Evolutionary conservation across 2,329 filamentous ascomycete species (phyloP).

Genomic region (Aspergillus vadensis): DNA sequence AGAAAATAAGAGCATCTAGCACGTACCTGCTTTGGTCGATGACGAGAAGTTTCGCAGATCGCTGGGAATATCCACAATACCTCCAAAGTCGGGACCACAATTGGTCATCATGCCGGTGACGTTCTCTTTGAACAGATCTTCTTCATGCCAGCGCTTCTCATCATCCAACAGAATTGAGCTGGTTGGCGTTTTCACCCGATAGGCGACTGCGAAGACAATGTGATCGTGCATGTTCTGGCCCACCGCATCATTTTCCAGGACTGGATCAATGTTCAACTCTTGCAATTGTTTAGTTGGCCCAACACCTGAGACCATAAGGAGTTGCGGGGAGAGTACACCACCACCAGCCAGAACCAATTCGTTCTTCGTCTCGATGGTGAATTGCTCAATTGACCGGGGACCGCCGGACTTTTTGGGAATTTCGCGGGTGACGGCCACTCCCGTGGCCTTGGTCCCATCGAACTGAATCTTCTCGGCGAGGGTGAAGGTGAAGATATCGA

Average conservation of each 20-base stretch:
- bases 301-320: background rate
- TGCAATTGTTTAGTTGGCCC: background rate
- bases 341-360: background rate
- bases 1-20: background rate
- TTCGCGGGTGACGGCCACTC: background rate
- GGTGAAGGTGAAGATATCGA: background rate
- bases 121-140: background rate
- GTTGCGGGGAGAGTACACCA: background rate
- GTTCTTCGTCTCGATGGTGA: background rate
- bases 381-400: background rate
- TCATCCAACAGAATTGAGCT: background rate
- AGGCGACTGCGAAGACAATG: background rate
- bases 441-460: background rate
- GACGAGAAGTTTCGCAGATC: background rate
- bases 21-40: background rate
- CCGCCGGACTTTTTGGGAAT: background rate
- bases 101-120: background rate
- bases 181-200: background rate
- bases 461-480: background rate
- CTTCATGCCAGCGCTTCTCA: background rate
- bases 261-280: background rate
- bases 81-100: background rate
- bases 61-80: background rate
- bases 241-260: background rate
- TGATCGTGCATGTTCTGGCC: background rate